These are phyloP conservation scores for Flaveria floridana DNA, from an alignment of 140 eudicot genomes.

Conservation along the genomic window DNA sequence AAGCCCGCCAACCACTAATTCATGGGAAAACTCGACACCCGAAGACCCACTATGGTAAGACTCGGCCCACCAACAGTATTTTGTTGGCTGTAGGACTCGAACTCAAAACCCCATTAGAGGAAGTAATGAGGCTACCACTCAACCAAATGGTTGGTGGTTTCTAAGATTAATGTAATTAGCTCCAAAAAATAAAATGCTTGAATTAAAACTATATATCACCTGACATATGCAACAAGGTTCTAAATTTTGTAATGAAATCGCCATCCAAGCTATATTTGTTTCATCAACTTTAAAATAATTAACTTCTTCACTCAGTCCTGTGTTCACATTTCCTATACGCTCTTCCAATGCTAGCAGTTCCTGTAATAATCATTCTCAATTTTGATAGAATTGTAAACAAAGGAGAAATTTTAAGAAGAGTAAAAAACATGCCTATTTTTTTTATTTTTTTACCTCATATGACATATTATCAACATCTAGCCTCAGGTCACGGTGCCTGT, in stretches of 20 bases:
- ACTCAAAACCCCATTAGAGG: no score
- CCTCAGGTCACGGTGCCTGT: conserved; percentile 84
- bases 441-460: conserved; percentile 88
- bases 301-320: background rate
- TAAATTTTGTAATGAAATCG: conserved; percentile 23
- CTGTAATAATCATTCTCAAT: background rate
- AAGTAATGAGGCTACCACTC: no score
- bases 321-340: background rate
- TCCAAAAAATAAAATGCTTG: no score
- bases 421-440: background rate
- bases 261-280: conserved; percentile 39
- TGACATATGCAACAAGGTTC: conserved; percentile 86
- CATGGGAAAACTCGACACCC: no score
- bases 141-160: no score
- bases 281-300: conserved; percentile 49
- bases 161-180: no score
- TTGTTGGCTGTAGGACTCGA: no score
- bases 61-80: no score
- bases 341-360: background rate
- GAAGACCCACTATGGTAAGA: no score
- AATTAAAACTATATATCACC: conserved; percentile 32
- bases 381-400: no score
- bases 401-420: background rate
- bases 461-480: conserved; percentile 95
- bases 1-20: no score